Percentiles rank a stretch among this genome's conserved stretches.
These are phyloP conservation scores for Rhizophagus clarus DNA, from an alignment of 192 early-diverging fungal genomes.

Conservation along the genomic window DNA sequence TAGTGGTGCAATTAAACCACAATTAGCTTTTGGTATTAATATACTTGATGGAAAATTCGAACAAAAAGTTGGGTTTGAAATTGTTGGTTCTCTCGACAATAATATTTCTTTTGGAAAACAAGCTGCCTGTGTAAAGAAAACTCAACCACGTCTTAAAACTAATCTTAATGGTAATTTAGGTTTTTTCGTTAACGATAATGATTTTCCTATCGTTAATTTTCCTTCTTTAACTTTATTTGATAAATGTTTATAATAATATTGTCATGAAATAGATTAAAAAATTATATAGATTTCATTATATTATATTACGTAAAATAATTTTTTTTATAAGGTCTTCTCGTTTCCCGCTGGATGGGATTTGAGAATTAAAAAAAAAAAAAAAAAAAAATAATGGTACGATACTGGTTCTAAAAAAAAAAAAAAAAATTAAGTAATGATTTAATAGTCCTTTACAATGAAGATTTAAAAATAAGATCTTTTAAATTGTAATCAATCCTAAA, in stretches of 20 bases:
- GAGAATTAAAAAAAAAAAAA: too few relatives aligned
- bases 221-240: background rate
- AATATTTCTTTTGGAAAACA: background rate
- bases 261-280: too few relatives aligned
- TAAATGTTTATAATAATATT: background rate
- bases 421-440: too few relatives aligned
- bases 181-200: background rate
- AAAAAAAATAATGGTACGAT: too few relatives aligned
- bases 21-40: background rate
- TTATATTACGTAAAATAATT: too few relatives aligned
- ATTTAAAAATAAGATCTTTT: too few relatives aligned
- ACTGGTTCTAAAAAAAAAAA: too few relatives aligned
- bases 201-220: background rate
- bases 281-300: too few relatives aligned
- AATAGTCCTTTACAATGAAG: too few relatives aligned
- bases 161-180: constrained; percentile 1
- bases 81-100: background rate
- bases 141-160: background rate
- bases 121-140: background rate
- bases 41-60: background rate
- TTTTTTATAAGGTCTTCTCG: too few relatives aligned
- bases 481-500: too few relatives aligned
- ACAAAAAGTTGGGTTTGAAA: background rate
- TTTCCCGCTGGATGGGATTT: too few relatives aligned
- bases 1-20: background rate